phyloP scores from a whole-genome alignment of 306 rosid genomes.

The Fragaria vesca region DNA sequence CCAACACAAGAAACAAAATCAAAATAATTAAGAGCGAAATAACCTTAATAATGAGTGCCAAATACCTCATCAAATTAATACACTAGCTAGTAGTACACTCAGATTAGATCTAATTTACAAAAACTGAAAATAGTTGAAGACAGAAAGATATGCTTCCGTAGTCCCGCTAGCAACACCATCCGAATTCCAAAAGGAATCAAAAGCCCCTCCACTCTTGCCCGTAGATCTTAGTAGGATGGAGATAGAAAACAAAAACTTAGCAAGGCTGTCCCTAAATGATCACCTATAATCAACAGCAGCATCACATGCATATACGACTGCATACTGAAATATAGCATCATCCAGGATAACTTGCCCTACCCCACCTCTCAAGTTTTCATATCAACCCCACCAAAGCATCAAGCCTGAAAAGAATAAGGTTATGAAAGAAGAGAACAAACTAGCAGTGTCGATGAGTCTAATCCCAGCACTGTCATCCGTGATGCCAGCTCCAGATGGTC shows the following conservation, averaged over 20 bases:
- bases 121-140: background rate
- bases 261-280: slow-evolving; percentile 40
- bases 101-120: slow-evolving; percentile 36
- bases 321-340: slow-evolving; percentile 36
- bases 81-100: slow-evolving; percentile 21
- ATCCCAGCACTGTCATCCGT: slow-evolving; percentile 63
- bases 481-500: slow-evolving; percentile 71
- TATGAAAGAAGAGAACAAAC: slow-evolving; percentile 23
- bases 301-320: slow-evolving; percentile 38
- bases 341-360: slow-evolving; percentile 18
- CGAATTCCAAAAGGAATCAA: slow-evolving; percentile 32
- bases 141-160: slow-evolving; percentile 17
- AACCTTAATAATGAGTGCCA: background rate
- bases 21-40: background rate
- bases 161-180: slow-evolving; percentile 27
- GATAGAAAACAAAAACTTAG: slow-evolving; percentile 26
- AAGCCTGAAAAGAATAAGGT: slow-evolving; percentile 42
- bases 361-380: slow-evolving; percentile 22
- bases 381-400: slow-evolving; percentile 58
- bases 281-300: slow-evolving; percentile 44
- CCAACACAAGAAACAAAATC: background rate
- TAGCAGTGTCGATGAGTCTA: slow-evolving; percentile 23
- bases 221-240: slow-evolving; percentile 25
- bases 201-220: slow-evolving; percentile 29
- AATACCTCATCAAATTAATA: slow-evolving; percentile 26